Conservation (phyloP, 805 yeast genomes). For the Candida pseudofarinosa region DNA sequence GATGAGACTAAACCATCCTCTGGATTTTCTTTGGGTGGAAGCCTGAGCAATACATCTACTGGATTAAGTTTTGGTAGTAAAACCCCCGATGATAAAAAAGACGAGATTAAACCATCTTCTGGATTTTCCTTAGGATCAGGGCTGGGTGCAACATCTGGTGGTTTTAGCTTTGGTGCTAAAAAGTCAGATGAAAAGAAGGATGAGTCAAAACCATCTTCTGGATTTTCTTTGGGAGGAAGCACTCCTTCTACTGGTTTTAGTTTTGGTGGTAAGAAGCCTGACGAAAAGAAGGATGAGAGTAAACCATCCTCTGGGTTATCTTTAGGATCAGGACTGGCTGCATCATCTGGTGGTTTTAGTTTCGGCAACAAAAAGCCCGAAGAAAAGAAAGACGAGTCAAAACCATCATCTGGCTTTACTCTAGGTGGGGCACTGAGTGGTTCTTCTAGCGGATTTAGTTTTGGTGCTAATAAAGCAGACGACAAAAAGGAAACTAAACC, state of each 20-base stretch:
- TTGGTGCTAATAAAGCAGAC: constrained; percentile 9
- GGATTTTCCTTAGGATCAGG: constrained; percentile 11
- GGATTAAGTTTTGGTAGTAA: constrained; percentile 20
- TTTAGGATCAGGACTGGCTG: constrained; percentile 23
- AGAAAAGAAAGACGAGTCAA: constrained; percentile 8
- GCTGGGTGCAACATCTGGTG: constrained; percentile 15
- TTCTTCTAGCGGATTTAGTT: constrained; percentile 10
- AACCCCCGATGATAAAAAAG: constrained; percentile 13
- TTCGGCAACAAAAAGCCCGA: constrained; percentile 18
- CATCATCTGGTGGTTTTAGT: constrained; percentile 15
- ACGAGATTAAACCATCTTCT: constrained; percentile 4
- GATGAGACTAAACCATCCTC: constrained; percentile 9
- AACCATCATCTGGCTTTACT: constrained; percentile 11
- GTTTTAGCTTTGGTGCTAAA: constrained; percentile 20
- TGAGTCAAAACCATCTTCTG: constrained; percentile 8
- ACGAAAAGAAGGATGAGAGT: constrained; percentile 14
- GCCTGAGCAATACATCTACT: constrained; percentile 14
- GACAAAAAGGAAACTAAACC: constrained; percentile 16
- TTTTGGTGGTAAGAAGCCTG: constrained; percentile 22
- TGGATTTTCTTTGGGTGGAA: constrained; percentile 17
- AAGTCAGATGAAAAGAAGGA: constrained; percentile 15
- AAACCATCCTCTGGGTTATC: constrained; percentile 17
- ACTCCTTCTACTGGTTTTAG: constrained; percentile 15
- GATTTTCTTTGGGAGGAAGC: constrained; percentile 19
- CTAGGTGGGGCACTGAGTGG: constrained; percentile 6